Percentiles rank a stretch among this genome's conserved stretches.
Evolutionary conservation across 805 yeast genomes (phyloP).

Genomic region (Sugiyamaella marilandica): DNA sequence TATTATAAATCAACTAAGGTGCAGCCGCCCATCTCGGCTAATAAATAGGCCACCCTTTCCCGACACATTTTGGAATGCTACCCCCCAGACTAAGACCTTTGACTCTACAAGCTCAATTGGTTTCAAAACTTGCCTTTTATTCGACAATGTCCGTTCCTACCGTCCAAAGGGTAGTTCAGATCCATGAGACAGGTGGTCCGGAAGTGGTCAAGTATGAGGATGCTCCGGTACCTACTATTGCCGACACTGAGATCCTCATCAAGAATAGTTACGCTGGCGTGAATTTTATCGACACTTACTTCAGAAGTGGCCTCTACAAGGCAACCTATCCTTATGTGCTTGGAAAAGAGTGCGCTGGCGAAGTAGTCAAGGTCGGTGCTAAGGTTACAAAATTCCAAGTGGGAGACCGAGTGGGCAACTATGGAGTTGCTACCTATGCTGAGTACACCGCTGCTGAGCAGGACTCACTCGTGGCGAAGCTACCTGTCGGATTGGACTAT

Average conservation of each 20-base stretch:
- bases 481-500: slow-evolving; percentile 44
- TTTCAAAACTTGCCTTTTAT: neutral
- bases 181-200: slow-evolving; percentile 52
- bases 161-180: slow-evolving; percentile 23
- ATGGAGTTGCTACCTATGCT: slow-evolving; percentile 55
- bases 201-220: slow-evolving; percentile 59
- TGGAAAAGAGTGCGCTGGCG: slow-evolving; percentile 76
- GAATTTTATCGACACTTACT: slow-evolving; percentile 78
- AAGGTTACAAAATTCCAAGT: slow-evolving; percentile 49
- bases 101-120: neutral
- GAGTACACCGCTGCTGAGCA: slow-evolving; percentile 46
- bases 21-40: no score
- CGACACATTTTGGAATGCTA: neutral
- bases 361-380: slow-evolving; percentile 59
- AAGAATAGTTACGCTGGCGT: slow-evolving; percentile 75
- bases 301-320: slow-evolving; percentile 75
- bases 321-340: slow-evolving; percentile 52
- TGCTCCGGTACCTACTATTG: slow-evolving; percentile 53
- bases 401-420: slow-evolving; percentile 69
- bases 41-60: no score
- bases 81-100: neutral
- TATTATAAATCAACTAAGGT: no score
- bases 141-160: slow-evolving; percentile 20
- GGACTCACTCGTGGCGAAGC: slow-evolving; percentile 33
- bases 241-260: slow-evolving; percentile 56